A percentile compares a stretch with the other conserved stretches of the same genome.
phyloP scores from a whole-genome alignment of 2,329 filamentous ascomycete genomes.

The Sodiomyces alkalinus region DNA sequence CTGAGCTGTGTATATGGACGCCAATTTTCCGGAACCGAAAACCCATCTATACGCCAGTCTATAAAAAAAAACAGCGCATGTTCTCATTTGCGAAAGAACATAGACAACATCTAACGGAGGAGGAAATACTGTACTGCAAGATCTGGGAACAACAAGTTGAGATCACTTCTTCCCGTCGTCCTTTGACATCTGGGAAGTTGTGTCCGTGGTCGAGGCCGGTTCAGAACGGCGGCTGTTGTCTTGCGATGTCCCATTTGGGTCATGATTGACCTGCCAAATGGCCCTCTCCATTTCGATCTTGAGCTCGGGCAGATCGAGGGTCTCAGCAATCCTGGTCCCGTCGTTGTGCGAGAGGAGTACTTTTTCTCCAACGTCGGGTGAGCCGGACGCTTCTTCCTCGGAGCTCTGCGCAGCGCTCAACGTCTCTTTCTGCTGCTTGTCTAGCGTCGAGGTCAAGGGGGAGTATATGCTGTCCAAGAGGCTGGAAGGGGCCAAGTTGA shows the following conservation, averaged over 20 bases:
- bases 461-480: constrained; percentile 61
- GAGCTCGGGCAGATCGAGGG: constrained; percentile 53
- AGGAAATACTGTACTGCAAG: no score
- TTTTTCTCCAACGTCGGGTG: no score
- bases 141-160: no score
- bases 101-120: no score
- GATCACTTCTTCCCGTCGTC: constrained; percentile 6
- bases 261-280: constrained; percentile 54
- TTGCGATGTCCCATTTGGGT: constrained; percentile 22
- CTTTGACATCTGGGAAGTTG: constrained; percentile 3
- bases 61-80: no score
- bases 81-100: no score
- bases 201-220: constrained; percentile 1
- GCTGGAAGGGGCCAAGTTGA: constrained; percentile 49
- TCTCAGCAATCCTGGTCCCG: constrained; percentile 42
- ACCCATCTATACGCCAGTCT: no score
- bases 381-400: constrained; percentile 18
- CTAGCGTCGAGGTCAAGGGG: no score
- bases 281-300: constrained; percentile 61
- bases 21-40: no score
- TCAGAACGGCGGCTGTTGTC: constrained; percentile 3
- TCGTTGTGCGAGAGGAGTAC: constrained; percentile 36
- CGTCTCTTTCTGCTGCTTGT: no score
- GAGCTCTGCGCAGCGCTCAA: constrained; percentile 12
- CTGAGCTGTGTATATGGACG: no score